Percentiles rank a stretch among this genome's conserved stretches.
phyloP scores from a whole-genome alignment of 2,329 filamentous ascomycete species.

The Pseudogymnoascus sp. region DNA sequence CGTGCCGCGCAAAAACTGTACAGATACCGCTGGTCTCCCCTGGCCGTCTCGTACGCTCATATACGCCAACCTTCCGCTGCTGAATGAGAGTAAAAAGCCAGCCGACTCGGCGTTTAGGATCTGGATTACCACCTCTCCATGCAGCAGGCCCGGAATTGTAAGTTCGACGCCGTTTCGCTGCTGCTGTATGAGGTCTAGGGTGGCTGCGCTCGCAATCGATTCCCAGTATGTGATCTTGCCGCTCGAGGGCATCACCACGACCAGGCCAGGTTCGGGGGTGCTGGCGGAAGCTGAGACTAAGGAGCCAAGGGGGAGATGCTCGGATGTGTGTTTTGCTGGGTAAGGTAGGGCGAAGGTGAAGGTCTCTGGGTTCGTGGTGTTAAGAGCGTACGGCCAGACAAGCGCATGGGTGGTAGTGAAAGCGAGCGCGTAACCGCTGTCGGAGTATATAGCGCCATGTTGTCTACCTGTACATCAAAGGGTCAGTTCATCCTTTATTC shows the following conservation, averaged over 20 bases:
- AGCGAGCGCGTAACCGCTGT: slow-evolving; percentile 65
- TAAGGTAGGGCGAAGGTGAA: slow-evolving; percentile 74
- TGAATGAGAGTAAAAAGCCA: slow-evolving; percentile 78
- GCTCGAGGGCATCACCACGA: slow-evolving; percentile 74
- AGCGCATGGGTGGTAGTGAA: slow-evolving; percentile 76
- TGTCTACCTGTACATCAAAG: slow-evolving; percentile 45
- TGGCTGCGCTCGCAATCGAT: slow-evolving; percentile 80
- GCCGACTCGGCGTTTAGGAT: slow-evolving; percentile 76
- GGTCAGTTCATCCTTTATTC: not conserved
- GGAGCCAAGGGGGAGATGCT: slow-evolving; percentile 72
- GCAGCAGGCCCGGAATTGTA: slow-evolving; percentile 62
- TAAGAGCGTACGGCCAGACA: slow-evolving; percentile 80
- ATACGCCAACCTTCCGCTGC: slow-evolving; percentile 77
- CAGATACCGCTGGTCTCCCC: slow-evolving; percentile 71
- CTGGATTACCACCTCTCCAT: slow-evolving; percentile 67
- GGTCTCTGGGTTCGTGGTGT: slow-evolving; percentile 61
- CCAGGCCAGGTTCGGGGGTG: slow-evolving; percentile 72
- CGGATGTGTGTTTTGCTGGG: slow-evolving; percentile 54
- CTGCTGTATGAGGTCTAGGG: slow-evolving; percentile 73
- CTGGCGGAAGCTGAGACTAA: slow-evolving; percentile 72
- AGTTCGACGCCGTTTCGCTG: slow-evolving; percentile 74
- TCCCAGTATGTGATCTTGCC: slow-evolving; percentile 94
- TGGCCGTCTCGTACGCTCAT: slow-evolving; percentile 78
- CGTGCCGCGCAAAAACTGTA: slow-evolving; percentile 64
- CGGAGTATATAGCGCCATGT: slow-evolving; percentile 57